Evolutionary conservation across 305 asterid genomes (phyloP).

Genomic region (Nicotiana rustica): DNA sequence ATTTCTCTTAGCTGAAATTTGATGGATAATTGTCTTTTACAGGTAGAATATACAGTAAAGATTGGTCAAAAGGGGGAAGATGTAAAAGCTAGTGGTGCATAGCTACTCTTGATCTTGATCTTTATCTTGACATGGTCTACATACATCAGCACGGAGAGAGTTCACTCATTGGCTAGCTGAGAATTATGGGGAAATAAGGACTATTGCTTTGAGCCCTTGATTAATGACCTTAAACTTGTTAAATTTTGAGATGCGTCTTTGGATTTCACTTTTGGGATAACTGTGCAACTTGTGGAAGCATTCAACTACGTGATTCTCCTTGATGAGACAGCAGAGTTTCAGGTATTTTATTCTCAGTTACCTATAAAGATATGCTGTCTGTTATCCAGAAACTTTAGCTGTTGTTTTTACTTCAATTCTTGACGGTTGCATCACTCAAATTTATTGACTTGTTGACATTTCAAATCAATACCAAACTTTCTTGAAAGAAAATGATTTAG

Average conservation of each 20-base stretch:
- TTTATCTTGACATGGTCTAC: background rate
- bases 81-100: conserved; percentile 3
- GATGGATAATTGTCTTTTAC: conserved; percentile 25
- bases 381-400: background rate
- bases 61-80: conserved; percentile 26
- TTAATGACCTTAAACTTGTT: conserved; percentile 6
- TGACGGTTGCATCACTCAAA: background rate
- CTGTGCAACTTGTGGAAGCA: conserved; percentile 24
- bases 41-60: conserved; percentile 24
- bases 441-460: background rate
- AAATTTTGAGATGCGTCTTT: conserved; percentile 24
- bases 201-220: conserved; percentile 12
- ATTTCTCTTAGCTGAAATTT: conserved; percentile 32
- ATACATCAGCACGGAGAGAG: background rate
- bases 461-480: background rate
- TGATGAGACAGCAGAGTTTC: conserved; percentile 26
- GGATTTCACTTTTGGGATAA: conserved; percentile 28
- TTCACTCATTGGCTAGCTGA: background rate
- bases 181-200: conserved; percentile 24
- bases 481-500: background rate
- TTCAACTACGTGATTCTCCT: conserved; percentile 11
- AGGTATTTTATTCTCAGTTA: conserved; percentile 16
- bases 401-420: background rate
- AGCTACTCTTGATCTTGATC: conserved; percentile 26
- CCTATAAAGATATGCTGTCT: conserved; percentile 23